Percentiles rank a stretch among this genome's conserved stretches.
Evolutionary conservation across 345 rosid genomes (phyloP).

Genomic region (Cochlearia excelsa): DNA sequence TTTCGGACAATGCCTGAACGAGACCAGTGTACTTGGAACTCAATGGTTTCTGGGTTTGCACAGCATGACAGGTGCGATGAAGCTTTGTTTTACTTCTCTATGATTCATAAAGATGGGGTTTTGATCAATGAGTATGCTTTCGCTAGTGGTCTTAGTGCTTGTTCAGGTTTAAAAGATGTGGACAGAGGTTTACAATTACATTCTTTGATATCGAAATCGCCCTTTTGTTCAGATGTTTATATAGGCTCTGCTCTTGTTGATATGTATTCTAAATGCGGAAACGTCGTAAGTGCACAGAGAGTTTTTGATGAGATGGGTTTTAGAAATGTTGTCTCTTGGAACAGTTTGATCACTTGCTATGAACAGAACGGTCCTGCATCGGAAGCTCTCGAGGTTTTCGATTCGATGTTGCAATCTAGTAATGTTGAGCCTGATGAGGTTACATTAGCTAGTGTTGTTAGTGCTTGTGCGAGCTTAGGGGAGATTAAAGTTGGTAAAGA

Average conservation of each 20-base stretch:
- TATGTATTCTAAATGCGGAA: conserved; percentile 77
- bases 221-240: conserved; percentile 46
- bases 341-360: conserved; percentile 78
- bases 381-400: conserved; percentile 60
- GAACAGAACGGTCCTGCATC: conserved; percentile 80
- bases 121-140: conserved; percentile 56
- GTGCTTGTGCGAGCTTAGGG: conserved; percentile 75
- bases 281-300: conserved; percentile 47
- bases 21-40: conserved; percentile 85
- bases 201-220: conserved; percentile 54
- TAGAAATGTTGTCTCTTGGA: conserved; percentile 80
- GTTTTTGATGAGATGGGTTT: conserved; percentile 60
- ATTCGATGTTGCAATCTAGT: conserved; percentile 48
- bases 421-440: conserved; percentile 67
- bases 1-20: conserved; percentile 55
- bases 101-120: conserved; percentile 59
- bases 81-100: conserved; percentile 51
- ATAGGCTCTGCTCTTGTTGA: conserved; percentile 83
- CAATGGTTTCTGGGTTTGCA: conserved; percentile 68
- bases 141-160: conserved; percentile 71
- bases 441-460: conserved; percentile 73
- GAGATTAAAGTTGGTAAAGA: conserved; percentile 58
- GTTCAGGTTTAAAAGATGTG: conserved; percentile 50
- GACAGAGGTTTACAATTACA: conserved; percentile 65
- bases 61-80: conserved; percentile 58